phyloP scores from a whole-genome alignment of 176 grass and related monocot genomes.

The Tillandsia fasciculata region DNA sequence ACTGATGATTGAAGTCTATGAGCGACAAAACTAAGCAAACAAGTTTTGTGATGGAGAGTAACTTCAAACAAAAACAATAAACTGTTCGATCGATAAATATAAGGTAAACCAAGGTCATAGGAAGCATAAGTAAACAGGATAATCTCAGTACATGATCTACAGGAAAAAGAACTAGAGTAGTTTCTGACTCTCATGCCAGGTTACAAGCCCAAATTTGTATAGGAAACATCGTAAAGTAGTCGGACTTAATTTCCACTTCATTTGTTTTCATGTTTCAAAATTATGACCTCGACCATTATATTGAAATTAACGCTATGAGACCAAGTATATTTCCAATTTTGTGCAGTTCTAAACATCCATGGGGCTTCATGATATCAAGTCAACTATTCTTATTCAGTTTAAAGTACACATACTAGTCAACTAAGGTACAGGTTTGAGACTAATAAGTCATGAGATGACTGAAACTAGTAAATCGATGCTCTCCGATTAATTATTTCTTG shows the following conservation, averaged over 20 bases:
- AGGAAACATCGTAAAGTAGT: no score
- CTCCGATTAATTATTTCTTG: neutral
- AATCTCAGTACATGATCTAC: neutral
- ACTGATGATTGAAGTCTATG: neutral
- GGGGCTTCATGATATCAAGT: no score
- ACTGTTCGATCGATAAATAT: neutral
- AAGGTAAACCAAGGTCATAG: neutral
- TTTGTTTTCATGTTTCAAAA: no score
- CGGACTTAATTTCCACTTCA: no score
- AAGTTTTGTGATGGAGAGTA: neutral
- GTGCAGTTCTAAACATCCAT: neutral
- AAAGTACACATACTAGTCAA: no score
- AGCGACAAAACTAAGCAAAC: neutral
- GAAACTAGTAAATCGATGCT: neutral
- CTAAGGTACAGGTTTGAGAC: no score
- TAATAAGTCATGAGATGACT: neutral
- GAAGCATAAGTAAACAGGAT: neutral
- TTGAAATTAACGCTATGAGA: no score
- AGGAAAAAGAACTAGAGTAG: no score
- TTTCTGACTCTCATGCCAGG: no score
- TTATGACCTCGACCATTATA: no score
- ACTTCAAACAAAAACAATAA: neutral
- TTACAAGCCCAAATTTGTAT: no score
- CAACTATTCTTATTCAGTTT: no score
- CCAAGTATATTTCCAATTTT: neutral